Conservation (phyloP, 1,139 yeast species). For the Saccharomycopsis crataegensis region DNA sequence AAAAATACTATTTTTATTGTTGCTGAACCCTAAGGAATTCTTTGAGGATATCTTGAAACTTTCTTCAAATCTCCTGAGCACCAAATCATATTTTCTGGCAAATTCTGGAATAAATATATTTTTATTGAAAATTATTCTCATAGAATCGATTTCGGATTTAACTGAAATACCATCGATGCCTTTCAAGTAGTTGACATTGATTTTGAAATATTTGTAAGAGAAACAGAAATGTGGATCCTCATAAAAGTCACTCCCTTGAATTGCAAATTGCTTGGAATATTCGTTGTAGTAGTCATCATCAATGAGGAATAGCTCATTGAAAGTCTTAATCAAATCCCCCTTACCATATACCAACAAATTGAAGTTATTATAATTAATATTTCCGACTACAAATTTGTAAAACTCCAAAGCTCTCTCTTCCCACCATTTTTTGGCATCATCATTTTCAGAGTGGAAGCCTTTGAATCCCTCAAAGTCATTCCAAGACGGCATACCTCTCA, state of each 20-base stretch:
- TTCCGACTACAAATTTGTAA: slow-evolving; percentile 26
- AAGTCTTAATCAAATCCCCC: neutral
- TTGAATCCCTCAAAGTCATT: slow-evolving; percentile 25
- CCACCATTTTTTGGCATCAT: slow-evolving; percentile 34
- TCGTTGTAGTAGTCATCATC: neutral
- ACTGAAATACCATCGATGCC: neutral
- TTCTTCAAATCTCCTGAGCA: slow-evolving; percentile 26
- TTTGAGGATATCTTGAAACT: slow-evolving; percentile 10
- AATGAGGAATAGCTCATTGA: neutral
- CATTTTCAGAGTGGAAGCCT: slow-evolving; percentile 23
- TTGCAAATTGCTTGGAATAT: neutral
- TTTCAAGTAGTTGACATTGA: slow-evolving; percentile 20
- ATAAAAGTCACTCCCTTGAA: neutral
- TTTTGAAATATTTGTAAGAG: slow-evolving; percentile 26
- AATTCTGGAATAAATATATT: slow-evolving; percentile 25
- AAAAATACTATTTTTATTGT: slow-evolving; percentile 21
- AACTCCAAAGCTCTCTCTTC: slow-evolving; percentile 30
- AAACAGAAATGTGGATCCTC: slow-evolving; percentile 32
- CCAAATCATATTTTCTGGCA: slow-evolving; percentile 23
- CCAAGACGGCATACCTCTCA: slow-evolving; percentile 35
- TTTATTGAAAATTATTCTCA: neutral
- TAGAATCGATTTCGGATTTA: neutral
- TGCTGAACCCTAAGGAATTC: slow-evolving; percentile 27
- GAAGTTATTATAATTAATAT: slow-evolving; percentile 28
- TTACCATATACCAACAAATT: slow-evolving; percentile 30